Conservation (phyloP, 345 rosid genomes). For the Sonneratia caseolaris region DNA sequence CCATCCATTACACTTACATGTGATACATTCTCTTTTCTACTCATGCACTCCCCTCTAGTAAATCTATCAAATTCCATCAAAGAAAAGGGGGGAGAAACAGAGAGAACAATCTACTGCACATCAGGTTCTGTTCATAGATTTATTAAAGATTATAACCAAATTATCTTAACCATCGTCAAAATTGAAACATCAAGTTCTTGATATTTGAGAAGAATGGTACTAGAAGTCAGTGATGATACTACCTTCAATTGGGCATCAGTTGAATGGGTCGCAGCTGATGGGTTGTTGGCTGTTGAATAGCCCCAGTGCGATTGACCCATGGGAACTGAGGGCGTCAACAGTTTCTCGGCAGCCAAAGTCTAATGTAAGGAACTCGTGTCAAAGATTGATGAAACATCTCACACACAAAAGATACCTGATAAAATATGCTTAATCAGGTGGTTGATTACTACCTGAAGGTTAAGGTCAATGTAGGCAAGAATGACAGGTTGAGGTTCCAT, state of each 20-base stretch:
- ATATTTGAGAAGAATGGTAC: neutral
- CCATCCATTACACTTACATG: neutral
- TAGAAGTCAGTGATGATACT: constrained; percentile 16
- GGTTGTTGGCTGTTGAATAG: constrained; percentile 78
- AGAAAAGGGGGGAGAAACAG: no score
- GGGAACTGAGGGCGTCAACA: constrained; percentile 87
- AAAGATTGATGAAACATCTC: no score
- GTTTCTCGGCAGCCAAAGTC: constrained; percentile 99
- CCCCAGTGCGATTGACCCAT: constrained; percentile 93
- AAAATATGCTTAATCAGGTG: neutral
- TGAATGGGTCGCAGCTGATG: constrained; percentile 64
- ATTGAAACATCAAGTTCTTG: neutral
- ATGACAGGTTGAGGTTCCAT: constrained; percentile 98
- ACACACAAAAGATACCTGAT: neutral
- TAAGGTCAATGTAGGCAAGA: constrained; percentile 65
- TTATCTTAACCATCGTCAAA: neutral
- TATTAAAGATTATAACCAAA: neutral
- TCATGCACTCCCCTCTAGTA: no score
- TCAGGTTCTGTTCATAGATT: neutral
- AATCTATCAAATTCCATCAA: no score
- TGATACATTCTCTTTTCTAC: no score
- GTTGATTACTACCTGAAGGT: constrained; percentile 13
- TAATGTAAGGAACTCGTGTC: constrained; percentile 12
- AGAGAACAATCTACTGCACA: neutral
- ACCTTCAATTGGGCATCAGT: constrained; percentile 95